A percentile compares a stretch with the other conserved stretches of the same genome.
Evolutionary conservation across 495 filamentous ascomycete species (phyloP).

Genomic region (Trichoderma reesei): DNA sequence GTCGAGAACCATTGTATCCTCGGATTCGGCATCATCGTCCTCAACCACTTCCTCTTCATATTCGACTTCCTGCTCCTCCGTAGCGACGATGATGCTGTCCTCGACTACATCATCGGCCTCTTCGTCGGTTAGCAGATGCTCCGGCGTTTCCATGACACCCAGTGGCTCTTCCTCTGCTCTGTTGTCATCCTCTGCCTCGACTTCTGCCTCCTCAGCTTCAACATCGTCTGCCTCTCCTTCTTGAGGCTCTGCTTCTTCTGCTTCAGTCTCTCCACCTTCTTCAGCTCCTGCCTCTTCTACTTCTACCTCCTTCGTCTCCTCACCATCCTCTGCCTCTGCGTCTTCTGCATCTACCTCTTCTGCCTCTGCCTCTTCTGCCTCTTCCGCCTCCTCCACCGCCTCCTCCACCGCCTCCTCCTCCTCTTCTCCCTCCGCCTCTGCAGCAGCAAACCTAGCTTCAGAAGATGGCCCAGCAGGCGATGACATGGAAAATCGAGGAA

Average conservation of each 20-base stretch:
- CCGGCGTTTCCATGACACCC: not conserved
- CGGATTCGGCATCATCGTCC: not conserved
- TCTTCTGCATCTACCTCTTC: not conserved
- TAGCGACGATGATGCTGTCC: slow-evolving; percentile 3
- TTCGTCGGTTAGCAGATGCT: not conserved
- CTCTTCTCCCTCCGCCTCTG: not conserved
- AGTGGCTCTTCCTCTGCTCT: not conserved
- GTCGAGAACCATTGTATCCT: not conserved
- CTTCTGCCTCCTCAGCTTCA: too few relatives aligned
- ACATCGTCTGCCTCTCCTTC: not conserved
- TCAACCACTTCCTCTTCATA: not conserved
- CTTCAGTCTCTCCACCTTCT: not conserved
- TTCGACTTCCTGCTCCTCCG: not conserved
- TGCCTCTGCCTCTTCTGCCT: not conserved
- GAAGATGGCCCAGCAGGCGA: slow-evolving; percentile 42
- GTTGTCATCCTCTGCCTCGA: not conserved
- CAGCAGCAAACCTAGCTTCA: slow-evolving; percentile 30
- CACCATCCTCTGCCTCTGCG: not conserved
- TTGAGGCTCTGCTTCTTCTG: not conserved
- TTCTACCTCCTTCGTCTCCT: not conserved
- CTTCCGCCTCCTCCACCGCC: not conserved
- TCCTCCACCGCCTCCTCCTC: slow-evolving; percentile 15
- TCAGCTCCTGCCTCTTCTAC: not conserved
- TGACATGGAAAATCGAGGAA: slow-evolving; percentile 37
- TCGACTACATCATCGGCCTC: slow-evolving; percentile 1